Evolutionary conservation across 306 rosid genomes (phyloP).

Genomic region (Lotus japonicus): DNA sequence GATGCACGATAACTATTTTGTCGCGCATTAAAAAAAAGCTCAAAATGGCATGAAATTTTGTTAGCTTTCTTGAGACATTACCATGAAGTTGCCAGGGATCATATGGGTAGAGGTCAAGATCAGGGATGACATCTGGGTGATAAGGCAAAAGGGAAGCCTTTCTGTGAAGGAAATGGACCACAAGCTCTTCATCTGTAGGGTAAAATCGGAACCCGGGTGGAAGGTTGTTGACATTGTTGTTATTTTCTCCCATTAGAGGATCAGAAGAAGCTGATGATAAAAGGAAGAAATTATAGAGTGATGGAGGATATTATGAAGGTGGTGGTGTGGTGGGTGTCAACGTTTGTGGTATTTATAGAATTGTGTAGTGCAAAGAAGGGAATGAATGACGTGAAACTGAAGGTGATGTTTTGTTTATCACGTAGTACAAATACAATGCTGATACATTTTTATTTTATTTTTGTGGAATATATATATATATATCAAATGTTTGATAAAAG

Average conservation of each 20-base stretch:
- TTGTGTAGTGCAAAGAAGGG: constrained; percentile 9
- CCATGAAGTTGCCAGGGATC: constrained; percentile 95
- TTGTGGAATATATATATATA: not conserved
- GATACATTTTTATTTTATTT: not conserved
- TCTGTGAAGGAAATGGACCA: constrained; percentile 87
- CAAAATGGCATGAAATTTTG: not conserved
- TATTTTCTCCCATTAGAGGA: constrained; percentile 42
- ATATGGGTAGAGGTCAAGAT: constrained; percentile 70
- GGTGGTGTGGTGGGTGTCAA: constrained; percentile 3
- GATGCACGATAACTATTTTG: not conserved
- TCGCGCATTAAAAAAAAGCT: not conserved
- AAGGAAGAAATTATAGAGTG: not conserved
- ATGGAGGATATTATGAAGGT: constrained; percentile 8
- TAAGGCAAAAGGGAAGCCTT: constrained; percentile 80
- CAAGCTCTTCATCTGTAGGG: constrained; percentile 93
- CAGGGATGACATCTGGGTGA: constrained; percentile 96
- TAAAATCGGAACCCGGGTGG: constrained; percentile 90
- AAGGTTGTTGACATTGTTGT: constrained; percentile 59
- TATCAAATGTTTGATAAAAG: constrained; percentile 11
- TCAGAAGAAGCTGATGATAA: not conserved
- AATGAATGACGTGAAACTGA: constrained; percentile 43
- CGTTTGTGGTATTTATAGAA: constrained; percentile 43
- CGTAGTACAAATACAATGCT: constrained; percentile 15
- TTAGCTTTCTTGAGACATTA: not conserved
- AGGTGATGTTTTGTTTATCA: constrained; percentile 30